These are phyloP conservation scores for Diaporthe vaccinii DNA, from an alignment of 2,329 filamentous ascomycete genomes.

Conservation along the genomic window DNA sequence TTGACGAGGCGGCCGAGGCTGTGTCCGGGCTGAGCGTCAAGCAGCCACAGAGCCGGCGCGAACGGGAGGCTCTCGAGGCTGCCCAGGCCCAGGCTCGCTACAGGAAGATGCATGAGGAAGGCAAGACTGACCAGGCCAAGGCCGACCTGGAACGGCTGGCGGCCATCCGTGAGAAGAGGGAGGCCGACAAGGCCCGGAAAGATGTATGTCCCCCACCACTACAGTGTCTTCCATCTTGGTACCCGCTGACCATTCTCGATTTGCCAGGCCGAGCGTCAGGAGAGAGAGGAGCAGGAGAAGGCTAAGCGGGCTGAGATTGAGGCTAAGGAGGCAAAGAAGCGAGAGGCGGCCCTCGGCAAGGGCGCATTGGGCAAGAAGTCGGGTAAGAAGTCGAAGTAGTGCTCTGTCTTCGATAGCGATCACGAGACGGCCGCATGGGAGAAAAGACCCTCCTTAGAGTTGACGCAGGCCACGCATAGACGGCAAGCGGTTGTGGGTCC, in stretches of 20 bases:
- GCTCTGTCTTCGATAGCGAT: background rate
- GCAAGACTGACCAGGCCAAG: constrained; percentile 96
- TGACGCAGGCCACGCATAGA: background rate
- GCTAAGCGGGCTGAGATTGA: constrained; percentile 65
- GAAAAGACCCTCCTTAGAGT: background rate
- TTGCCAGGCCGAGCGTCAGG: constrained; percentile 69
- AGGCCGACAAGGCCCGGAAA: constrained; percentile 85
- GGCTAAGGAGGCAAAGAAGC: constrained; percentile 68
- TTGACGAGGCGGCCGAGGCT: constrained; percentile 66
- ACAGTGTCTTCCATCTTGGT: background rate
- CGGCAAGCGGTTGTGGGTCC: background rate
- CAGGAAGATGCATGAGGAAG: constrained; percentile 90
- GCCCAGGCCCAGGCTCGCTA: constrained; percentile 91
- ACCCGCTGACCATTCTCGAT: constrained; percentile 44
- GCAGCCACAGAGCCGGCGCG: constrained; percentile 60
- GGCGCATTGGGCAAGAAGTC: constrained; percentile 55
- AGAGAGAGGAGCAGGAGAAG: constrained; percentile 65
- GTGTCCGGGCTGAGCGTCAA: constrained; percentile 67
- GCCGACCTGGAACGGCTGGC: constrained; percentile 87
- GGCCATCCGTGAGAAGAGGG: constrained; percentile 87
- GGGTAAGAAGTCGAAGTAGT: constrained; percentile 53
- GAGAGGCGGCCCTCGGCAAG: constrained; percentile 64
- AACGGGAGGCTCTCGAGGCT: constrained; percentile 84
- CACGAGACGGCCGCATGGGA: background rate
- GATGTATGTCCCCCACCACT: constrained; percentile 68